Percentiles rank a stretch among this genome's conserved stretches.
These are phyloP conservation scores for Trichoderma sp. DNA, from an alignment of 2,329 filamentous ascomycete species.

Conservation along the genomic window DNA sequence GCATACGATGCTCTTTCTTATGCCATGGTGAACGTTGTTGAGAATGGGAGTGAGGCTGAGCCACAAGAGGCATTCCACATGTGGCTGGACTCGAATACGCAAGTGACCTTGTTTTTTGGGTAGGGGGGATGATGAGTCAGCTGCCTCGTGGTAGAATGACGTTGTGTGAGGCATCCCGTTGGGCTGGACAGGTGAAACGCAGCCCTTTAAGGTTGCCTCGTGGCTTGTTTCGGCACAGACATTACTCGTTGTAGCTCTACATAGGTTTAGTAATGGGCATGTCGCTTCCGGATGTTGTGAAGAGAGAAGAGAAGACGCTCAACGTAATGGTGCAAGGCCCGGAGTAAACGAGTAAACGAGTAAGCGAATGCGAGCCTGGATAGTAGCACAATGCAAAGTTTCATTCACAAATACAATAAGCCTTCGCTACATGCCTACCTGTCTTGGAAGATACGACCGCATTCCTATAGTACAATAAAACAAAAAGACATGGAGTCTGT, in stretches of 20 bases:
- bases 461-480: not conserved
- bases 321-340: not conserved
- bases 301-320: not conserved
- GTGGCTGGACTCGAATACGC: not conserved
- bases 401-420: not conserved
- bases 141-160: not conserved
- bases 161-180: constrained; percentile 9
- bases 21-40: not conserved
- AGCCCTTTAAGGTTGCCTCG: not conserved
- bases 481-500: not conserved
- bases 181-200: not conserved
- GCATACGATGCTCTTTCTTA: not conserved
- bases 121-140: not conserved
- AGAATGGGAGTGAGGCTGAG: not conserved
- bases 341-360: not conserved
- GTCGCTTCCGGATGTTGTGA: not conserved
- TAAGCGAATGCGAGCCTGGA: not conserved
- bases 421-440: not conserved
- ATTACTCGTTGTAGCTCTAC: not conserved
- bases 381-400: not conserved
- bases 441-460: not conserved
- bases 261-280: not conserved
- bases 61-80: not conserved
- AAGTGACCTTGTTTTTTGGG: not conserved
- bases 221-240: not conserved